Percentiles rank a stretch among this genome's conserved stretches.
Conservation (phyloP, 2,329 filamentous ascomycete species). For the Thielaviopsis musarum region DNA sequence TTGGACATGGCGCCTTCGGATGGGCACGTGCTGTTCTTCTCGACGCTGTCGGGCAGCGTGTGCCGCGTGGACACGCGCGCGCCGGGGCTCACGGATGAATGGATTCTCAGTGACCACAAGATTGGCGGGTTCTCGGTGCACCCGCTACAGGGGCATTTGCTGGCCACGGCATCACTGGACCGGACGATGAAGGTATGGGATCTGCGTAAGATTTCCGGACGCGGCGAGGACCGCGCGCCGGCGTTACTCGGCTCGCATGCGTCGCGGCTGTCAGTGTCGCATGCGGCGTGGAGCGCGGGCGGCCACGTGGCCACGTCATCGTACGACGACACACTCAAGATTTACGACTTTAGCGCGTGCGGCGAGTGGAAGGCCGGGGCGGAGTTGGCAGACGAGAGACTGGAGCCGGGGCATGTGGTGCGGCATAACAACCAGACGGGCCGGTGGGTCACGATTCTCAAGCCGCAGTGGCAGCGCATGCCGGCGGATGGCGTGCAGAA, state of each 20-base stretch:
- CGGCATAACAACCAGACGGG: slow-evolving; percentile 93
- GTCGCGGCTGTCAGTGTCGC: slow-evolving; percentile 72
- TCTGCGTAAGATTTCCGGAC: slow-evolving; percentile 57
- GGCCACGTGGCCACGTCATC: slow-evolving; percentile 82
- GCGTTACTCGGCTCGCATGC: slow-evolving; percentile 64
- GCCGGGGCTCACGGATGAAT: slow-evolving; percentile 20
- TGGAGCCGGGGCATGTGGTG: slow-evolving; percentile 53
- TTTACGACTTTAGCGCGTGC: slow-evolving; percentile 60
- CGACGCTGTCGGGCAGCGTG: slow-evolving; percentile 65
- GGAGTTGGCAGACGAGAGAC: slow-evolving; percentile 39
- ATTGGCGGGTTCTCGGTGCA: slow-evolving; percentile 86
- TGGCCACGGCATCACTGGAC: slow-evolving; percentile 82
- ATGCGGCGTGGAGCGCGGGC: slow-evolving; percentile 73
- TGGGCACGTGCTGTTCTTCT: slow-evolving; percentile 66
- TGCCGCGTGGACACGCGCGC: slow-evolving; percentile 54
- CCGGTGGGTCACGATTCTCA: slow-evolving; percentile 73
- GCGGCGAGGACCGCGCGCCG: slow-evolving; percentile 44
- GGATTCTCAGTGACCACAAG: slow-evolving; percentile 74
- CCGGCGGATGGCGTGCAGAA: slow-evolving; percentile 69
- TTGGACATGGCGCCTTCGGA: slow-evolving; percentile 61
- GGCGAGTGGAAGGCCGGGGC: slow-evolving; percentile 41
- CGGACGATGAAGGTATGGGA: slow-evolving; percentile 89
- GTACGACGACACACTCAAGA: slow-evolving; percentile 90
- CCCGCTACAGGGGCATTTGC: slow-evolving; percentile 60
- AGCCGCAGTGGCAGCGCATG: slow-evolving; percentile 71